Percentiles rank a stretch among this genome's conserved stretches.
These are phyloP conservation scores for Helicocarpus griseus DNA, from an alignment of 2,329 filamentous ascomycete species.

Conservation along the genomic window DNA sequence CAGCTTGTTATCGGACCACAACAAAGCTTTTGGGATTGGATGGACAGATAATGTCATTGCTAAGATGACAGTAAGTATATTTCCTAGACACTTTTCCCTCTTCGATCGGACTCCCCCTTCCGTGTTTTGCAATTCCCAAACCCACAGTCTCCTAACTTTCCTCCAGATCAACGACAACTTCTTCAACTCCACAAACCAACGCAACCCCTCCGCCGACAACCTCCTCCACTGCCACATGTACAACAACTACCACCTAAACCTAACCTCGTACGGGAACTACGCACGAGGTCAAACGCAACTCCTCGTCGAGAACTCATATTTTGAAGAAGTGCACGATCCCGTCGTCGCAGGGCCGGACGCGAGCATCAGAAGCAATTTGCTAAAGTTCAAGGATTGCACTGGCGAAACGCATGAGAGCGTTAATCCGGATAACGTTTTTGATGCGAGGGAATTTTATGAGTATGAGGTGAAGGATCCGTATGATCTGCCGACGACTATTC, in stretches of 20 bases:
- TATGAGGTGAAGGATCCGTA: constrained; percentile 14
- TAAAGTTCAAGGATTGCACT: constrained; percentile 14
- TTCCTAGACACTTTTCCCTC: neutral
- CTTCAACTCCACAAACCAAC: constrained; percentile 16
- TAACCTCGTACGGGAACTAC: constrained; percentile 19
- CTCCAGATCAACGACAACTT: constrained; percentile 16
- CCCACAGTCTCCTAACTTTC: neutral
- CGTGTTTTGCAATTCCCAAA: neutral
- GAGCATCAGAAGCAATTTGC: constrained; percentile 11
- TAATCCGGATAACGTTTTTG: constrained; percentile 15
- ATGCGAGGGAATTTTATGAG: constrained; percentile 13
- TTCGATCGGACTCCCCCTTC: neutral
- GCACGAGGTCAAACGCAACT: constrained; percentile 15
- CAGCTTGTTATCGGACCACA: constrained; percentile 15
- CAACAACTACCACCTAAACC: constrained; percentile 12
- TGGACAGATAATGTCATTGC: constrained; percentile 17
- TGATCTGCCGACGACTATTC: constrained; percentile 12
- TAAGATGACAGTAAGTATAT: constrained; percentile 13
- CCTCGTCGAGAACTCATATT: constrained; percentile 16
- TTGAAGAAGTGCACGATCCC: constrained; percentile 16
- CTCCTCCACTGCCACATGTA: neutral
- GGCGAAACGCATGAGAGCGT: constrained; percentile 9
- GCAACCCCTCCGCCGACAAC: constrained; percentile 17
- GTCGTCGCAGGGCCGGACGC: constrained; percentile 12
- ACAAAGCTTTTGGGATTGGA: constrained; percentile 18